Conservation (phyloP, 345 rosid genomes). For the Mercurialis annua region DNA sequence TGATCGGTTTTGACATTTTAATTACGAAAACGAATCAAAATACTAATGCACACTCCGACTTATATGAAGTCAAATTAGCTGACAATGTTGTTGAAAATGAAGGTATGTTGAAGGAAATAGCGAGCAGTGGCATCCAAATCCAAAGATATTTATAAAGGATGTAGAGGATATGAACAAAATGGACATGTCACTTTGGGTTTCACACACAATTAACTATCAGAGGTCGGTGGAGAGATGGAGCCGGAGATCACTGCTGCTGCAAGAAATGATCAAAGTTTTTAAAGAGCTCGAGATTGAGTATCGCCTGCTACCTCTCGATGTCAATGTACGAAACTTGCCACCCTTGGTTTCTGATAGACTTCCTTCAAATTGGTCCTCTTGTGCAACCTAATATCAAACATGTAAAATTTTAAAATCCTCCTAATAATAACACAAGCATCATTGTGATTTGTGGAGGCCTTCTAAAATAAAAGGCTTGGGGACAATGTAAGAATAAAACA, state of each 20-base stretch:
- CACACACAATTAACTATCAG: slow-evolving; percentile 38
- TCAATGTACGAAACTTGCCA: slow-evolving; percentile 35
- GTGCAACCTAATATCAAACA: slow-evolving; percentile 5
- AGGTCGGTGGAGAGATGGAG: slow-evolving; percentile 25
- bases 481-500: no score
- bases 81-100: background rate
- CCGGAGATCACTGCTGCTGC: slow-evolving; percentile 35
- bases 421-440: no score
- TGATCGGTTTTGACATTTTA: no score
- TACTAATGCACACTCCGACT: no score
- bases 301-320: slow-evolving; percentile 42
- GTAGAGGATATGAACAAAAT: slow-evolving; percentile 55
- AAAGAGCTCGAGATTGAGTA: slow-evolving; percentile 37
- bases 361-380: slow-evolving; percentile 37
- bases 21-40: no score
- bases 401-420: no score
- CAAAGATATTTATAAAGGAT: slow-evolving; percentile 26
- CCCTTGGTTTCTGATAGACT: slow-evolving; percentile 22
- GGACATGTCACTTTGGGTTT: slow-evolving; percentile 20
- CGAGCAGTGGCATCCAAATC: slow-evolving; percentile 33
- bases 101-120: slow-evolving; percentile 32
- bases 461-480: no score
- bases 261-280: slow-evolving; percentile 35
- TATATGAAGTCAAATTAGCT: background rate
- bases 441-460: no score